Evolutionary conservation across 1,284 basidiomycete species (phyloP), one percentile per base, ranked within the genome.

Genomic region (Sanghuangporus weigelae): DNA sequence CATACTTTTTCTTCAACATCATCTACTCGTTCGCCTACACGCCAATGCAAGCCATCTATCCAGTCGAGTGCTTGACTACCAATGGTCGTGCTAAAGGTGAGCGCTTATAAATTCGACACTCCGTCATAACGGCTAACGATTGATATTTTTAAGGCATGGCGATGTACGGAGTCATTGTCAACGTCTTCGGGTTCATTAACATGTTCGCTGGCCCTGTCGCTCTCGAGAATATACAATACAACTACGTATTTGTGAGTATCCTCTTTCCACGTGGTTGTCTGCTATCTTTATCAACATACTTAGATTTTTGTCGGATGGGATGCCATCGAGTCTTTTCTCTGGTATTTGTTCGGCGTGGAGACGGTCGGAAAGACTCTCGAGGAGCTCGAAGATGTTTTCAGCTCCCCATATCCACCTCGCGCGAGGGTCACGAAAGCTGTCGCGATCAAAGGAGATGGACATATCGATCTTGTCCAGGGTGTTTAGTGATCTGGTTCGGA

Each of bases 1-100:
- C 68, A 6, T 78, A 70, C 68, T 76, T 84, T 75, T 70, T 84
- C 39, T 83, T 84, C 71, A 80, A 80, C 50, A 79, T 80, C 62
- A 75, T 81, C 38, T 80, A 76, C 70, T 79, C 78, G 63, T 73
- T 80, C 56, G 74, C 78, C 10, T 83, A 83, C 69, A 82, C 81
- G 6, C 83, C 82, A 5, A 72, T 82, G 19, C 82, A 86, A 71
- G 84, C 81, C 3, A 70, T 85, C 8, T 82, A 84, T 64, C 83
- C 85, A 0, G 78, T 80, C 21, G 84, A 86, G 67, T 81, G 80
- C 64, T 73, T 85, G 35, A 75, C 81, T 62, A 84, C 81, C 57
- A 83, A 81, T 63, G 80, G 82, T 54, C 78, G 83, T 59, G 84
- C 84, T 6, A 85, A 85, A 70, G 84, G 84, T 64, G 35, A 19